A percentile compares a stretch with the other conserved stretches of the same genome.
phyloP scores from a whole-genome alignment of 1,139 yeast genomes.

The Blastobotrys buckinghamii region DNA sequence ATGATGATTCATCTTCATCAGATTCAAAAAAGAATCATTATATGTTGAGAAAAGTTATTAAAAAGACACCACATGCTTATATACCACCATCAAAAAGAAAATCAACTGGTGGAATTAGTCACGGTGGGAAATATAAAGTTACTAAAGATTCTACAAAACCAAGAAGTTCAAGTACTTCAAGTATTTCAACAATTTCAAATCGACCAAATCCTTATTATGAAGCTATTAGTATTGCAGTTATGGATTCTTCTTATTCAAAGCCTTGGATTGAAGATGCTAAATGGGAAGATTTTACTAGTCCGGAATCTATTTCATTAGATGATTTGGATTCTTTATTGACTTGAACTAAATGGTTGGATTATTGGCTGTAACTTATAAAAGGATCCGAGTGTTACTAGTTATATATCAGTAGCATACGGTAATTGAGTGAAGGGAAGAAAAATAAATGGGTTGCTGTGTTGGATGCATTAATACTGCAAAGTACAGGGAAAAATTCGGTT shows the following conservation, averaged over 20 bases:
- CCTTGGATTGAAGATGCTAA: slow-evolving; percentile 9
- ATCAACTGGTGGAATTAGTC: background rate
- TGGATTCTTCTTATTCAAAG: slow-evolving; percentile 2
- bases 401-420: too few relatives aligned
- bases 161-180: background rate
- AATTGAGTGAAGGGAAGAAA: too few relatives aligned
- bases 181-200: background rate
- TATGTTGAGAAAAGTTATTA: slow-evolving; percentile 22
- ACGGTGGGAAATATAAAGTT: background rate
- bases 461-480: too few relatives aligned
- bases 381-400: too few relatives aligned
- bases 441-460: too few relatives aligned
- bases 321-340: slow-evolving; percentile 16
- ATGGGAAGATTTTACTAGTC: slow-evolving; percentile 17
- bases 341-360: background rate
- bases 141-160: background rate
- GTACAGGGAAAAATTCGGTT: too few relatives aligned
- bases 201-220: slow-evolving; percentile 11
- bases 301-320: slow-evolving; percentile 21
- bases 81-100: slow-evolving; percentile 17
- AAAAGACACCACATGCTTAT: slow-evolving; percentile 26
- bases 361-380: too few relatives aligned
- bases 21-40: slow-evolving; percentile 13
- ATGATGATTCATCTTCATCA: background rate
- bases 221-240: slow-evolving; percentile 6